These are phyloP conservation scores for Ostreobium quekettii DNA, from an alignment of 139 green algal species.

Conservation along the genomic window DNA sequence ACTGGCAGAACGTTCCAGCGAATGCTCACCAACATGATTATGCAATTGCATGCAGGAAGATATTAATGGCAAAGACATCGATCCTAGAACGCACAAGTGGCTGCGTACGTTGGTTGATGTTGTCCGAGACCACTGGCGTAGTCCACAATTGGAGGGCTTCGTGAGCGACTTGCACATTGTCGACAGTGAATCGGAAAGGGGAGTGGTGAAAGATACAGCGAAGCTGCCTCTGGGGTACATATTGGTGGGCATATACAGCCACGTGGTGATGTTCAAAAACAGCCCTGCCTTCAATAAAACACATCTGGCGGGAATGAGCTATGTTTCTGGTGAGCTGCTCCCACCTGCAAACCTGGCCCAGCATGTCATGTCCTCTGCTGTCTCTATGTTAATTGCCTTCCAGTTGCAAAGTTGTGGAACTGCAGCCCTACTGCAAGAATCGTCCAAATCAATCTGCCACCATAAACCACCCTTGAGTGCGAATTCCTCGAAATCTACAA, in stretches of 20 bases:
- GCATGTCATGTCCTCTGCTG: too few species aligned
- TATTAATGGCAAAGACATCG: constrained; percentile 2
- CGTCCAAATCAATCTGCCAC: too few species aligned
- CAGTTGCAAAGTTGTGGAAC: too few species aligned
- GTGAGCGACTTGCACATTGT: not conserved
- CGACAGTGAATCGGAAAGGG: not conserved
- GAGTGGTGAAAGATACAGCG: not conserved
- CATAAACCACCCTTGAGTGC: too few species aligned
- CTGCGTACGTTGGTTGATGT: not conserved
- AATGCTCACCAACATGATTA: not conserved
- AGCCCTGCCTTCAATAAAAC: constrained; percentile 19
- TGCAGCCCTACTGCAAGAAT: too few species aligned
- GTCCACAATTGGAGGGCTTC: constrained; percentile 8
- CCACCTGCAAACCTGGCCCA: too few species aligned
- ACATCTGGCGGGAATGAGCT: constrained; percentile 5
- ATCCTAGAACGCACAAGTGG: constrained; percentile 12
- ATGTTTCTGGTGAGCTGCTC: not conserved
- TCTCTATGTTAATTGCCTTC: too few species aligned
- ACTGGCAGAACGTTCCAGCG: not conserved
- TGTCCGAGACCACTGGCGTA: too few species aligned
- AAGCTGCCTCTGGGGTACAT: constrained; percentile 11
- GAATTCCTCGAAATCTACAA: too few species aligned
- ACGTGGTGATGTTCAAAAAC: constrained; percentile 14
- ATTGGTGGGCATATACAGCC: constrained; percentile 14
- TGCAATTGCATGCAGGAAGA: constrained; percentile 10